Percentiles rank a stretch among this genome's conserved stretches.
phyloP scores from a whole-genome alignment of 345 rosid genomes.

The Euphorbia peplus region DNA sequence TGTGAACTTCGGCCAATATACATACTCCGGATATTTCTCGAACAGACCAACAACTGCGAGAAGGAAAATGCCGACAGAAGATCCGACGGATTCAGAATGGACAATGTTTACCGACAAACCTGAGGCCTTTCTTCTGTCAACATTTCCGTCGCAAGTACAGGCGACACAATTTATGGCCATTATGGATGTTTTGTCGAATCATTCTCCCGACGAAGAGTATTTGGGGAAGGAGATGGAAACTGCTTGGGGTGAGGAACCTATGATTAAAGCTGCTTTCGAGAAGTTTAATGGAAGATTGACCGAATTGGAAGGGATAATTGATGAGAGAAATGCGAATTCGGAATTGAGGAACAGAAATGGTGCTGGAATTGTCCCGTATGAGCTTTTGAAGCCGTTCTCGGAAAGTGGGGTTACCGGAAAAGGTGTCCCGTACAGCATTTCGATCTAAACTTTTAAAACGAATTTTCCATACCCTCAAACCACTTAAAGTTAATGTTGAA shows the following conservation, averaged over 20 bases:
- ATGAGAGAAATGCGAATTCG: constrained; percentile 23
- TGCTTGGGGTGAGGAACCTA: constrained; percentile 18
- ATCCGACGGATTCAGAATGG: constrained; percentile 26
- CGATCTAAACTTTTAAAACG: constrained; percentile 9
- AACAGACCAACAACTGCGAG: constrained; percentile 47
- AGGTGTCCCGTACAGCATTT: constrained; percentile 28
- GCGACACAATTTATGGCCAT: constrained; percentile 32
- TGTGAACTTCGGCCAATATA: constrained; percentile 60
- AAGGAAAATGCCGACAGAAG: constrained; percentile 41
- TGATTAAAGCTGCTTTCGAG: constrained; percentile 20
- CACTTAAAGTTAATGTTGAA: too few relatives aligned
- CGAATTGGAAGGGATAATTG: constrained; percentile 21
- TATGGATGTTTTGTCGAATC: constrained; percentile 22
- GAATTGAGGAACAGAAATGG: constrained; percentile 24
- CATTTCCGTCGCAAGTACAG: constrained; percentile 50
- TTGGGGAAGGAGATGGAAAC: constrained; percentile 21
- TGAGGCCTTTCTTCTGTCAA: constrained; percentile 25
- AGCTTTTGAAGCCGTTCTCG: constrained; percentile 26
- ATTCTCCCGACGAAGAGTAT: constrained; percentile 33
- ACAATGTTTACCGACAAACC: constrained; percentile 36
- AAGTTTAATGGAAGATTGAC: constrained; percentile 18
- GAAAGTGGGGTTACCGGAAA: constrained; percentile 22
- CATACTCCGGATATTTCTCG: constrained; percentile 49
- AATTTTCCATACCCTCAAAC: not conserved
- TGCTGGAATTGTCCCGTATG: constrained; percentile 27